Base-by-base conservation (phyloP, 345 rosid genomes). In the Leavenworthia alabamica region DNA sequence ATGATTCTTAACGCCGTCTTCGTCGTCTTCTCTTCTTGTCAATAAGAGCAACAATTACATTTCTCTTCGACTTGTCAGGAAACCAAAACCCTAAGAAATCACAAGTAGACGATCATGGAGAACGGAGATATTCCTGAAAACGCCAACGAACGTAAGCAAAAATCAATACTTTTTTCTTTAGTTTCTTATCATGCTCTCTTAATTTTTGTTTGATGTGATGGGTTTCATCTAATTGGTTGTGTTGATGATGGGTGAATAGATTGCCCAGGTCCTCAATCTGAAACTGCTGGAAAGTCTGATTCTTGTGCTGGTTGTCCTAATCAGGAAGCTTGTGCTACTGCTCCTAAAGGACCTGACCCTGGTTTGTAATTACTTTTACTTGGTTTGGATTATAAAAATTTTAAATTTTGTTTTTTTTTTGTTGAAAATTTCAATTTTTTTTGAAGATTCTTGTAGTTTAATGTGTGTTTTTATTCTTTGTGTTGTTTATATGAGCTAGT, bases 281-380 rank as follows among this genome's bases (percentile, higher is more conserved):
- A 89, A 42, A 24, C 73, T 13, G 98, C 97, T 2, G 98, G 97
- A 4, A 80, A 92, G 75, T 80, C 94, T 0, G 96, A 89, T 71
- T 65, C 81, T 4, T 92, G 98, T 33, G 66, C 80, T 67, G 98
- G 97, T 55, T 89, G 98, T 62, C 98, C 98, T 56, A 92, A 89
- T 71, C 98, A 92, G 65, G 73, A 89, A 75, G 84, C 56, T 50
- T 89, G 98, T 70, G 96, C 97, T 47, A 72, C 91, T 40, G 97
- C 91, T 12, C 98, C 98, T 13, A 92, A 89, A 63, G 97, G 97
- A 71, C 98, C 96, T 20, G 97, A 89, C 73, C 97, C 97, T 64
- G 98, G 98, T 92, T n/a, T n/a, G n/a, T n/a, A n/a, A n/a, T n/a
- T n/a, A n/a, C n/a, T n/a, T n/a, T n/a, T n/a, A n/a, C n/a, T n/a